A percentile compares a stretch with the other conserved stretches of the same genome.
phyloP scores from a whole-genome alignment of 2,329 filamentous ascomycete species.

The Pseudogymnoascus sp. region DNA sequence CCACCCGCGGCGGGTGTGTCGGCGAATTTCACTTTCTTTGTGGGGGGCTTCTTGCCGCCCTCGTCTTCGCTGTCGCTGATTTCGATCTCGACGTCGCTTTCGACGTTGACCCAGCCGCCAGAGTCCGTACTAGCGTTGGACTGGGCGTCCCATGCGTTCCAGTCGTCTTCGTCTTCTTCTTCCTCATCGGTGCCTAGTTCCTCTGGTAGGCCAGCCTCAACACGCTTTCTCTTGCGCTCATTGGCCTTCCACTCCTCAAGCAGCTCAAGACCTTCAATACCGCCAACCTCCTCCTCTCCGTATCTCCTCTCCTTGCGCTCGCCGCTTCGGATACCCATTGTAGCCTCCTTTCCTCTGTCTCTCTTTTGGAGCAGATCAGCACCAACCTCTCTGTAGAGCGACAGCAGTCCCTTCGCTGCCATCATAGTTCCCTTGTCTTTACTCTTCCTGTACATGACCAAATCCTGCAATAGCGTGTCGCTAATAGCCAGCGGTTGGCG shows the following conservation, averaged over 20 bases:
- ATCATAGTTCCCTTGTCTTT: slow-evolving; percentile 99
- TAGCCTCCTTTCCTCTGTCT: slow-evolving; percentile 85
- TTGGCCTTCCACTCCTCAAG: slow-evolving; percentile 92
- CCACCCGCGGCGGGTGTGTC: slow-evolving; percentile 31
- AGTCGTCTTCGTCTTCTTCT: slow-evolving; percentile 53
- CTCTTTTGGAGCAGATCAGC: slow-evolving; percentile 83
- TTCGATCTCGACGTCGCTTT: slow-evolving; percentile 73
- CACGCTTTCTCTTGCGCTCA: slow-evolving; percentile 67
- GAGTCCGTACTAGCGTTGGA: slow-evolving; percentile 59
- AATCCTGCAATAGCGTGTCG: slow-evolving; percentile 88
- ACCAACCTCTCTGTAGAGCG: slow-evolving; percentile 84
- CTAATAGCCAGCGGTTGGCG: slow-evolving; percentile 94
- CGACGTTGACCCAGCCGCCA: slow-evolving; percentile 88
- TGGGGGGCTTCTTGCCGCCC: slow-evolving; percentile 42
- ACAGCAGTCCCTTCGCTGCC: slow-evolving; percentile 88
- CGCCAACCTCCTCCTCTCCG: slow-evolving; percentile 72
- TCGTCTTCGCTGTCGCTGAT: slow-evolving; percentile 71
- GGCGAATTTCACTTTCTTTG: slow-evolving; percentile 56
- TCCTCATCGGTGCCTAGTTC: slow-evolving; percentile 55
- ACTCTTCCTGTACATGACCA: slow-evolving; percentile 92
- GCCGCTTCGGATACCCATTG: slow-evolving; percentile 72
- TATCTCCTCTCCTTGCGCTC: slow-evolving; percentile 72
- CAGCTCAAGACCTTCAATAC: slow-evolving; percentile 87
- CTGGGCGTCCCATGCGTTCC: slow-evolving; percentile 55
- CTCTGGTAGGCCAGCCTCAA: slow-evolving; percentile 62